These are phyloP conservation scores for Ambispora gerdemannii DNA, from an alignment of 192 early-diverging fungal species.

Conservation along the genomic window DNA sequence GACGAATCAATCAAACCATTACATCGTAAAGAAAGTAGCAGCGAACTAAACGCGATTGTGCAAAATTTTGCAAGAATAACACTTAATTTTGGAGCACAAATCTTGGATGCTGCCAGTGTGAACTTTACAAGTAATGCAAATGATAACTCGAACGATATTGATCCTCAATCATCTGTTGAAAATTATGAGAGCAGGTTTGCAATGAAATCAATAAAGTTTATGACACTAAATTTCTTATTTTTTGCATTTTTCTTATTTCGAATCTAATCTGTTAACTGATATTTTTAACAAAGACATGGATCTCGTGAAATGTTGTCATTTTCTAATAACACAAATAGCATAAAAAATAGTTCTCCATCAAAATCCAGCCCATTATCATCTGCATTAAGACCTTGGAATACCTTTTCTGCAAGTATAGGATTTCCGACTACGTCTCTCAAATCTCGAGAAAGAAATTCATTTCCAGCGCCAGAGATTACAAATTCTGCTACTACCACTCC, in stretches of 20 bases:
- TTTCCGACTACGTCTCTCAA: neutral
- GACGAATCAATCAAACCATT: neutral
- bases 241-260: neutral
- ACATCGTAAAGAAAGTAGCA: neutral
- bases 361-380: neutral
- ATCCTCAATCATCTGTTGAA: neutral
- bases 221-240: neutral
- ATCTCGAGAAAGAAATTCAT: neutral
- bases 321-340: neutral
- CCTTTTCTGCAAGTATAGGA: neutral
- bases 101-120: neutral
- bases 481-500: neutral
- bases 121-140: neutral
- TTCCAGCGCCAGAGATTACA: neutral
- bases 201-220: neutral
- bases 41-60: neutral
- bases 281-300: neutral
- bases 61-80: constrained; percentile 9
- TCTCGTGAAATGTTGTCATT: constrained; percentile 15
- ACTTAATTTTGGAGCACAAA: constrained; percentile 15
- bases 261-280: no score
- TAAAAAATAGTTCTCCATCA: neutral
- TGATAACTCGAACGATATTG: neutral
- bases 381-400: neutral
- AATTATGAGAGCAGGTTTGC: neutral